Base-by-base conservation (phyloP, 176 grass and related monocot genomes). In the Zoysia pacifica region DNA sequence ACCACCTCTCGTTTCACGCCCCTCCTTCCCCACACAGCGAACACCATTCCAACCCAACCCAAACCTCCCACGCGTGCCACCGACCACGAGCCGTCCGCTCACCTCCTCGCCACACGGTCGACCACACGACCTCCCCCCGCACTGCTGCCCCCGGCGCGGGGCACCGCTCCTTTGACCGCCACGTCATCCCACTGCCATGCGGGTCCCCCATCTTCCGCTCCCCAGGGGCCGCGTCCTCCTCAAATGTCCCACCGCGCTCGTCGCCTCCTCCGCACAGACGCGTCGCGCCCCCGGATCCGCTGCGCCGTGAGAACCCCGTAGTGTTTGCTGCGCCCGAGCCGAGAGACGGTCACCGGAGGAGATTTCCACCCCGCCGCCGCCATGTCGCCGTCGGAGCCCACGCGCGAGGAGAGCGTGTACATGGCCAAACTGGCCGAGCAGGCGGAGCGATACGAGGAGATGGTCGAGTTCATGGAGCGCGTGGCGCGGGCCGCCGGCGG, bases 401-500 rank as follows among this genome's bases (percentile, higher is more conserved):
- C 89, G 62, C 43, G 92, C 62, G 92, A 94, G 84, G 93, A 91
- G 93, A 90, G 87, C 82, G 93, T 94, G 72, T 94, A 94, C 84
- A 91, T 89, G 93, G 93, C 93, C 11, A 94, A 91, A 78, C 87
- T 94, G 6, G 89, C 93, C 3, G 93, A 94, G 89, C 93, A 94
- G 84, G 93, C 93, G 68, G 93, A 94, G 86, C 84, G 93, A 78
- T 94, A 94, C 74, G 93, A 94, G 76, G 93, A 94, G 85, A 94
- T 94, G 93, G 89, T 94, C 2, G 93, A 94, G 81, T 94, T 91
- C 89, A 94, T 94, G 93, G 93, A 94, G 86, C 82, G 87, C 47
- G 93, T 94, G 15, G 86, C 89, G 44, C 79, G 81, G 36, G 35
- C 89, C 8, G 85, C 92, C 0, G 92, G 86, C 3, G 89, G 84